Evolutionary conservation across 2,329 filamentous ascomycete species (phyloP), one percentile per base, ranked within the genome.

Genomic region (Seiridium unicorne): DNA sequence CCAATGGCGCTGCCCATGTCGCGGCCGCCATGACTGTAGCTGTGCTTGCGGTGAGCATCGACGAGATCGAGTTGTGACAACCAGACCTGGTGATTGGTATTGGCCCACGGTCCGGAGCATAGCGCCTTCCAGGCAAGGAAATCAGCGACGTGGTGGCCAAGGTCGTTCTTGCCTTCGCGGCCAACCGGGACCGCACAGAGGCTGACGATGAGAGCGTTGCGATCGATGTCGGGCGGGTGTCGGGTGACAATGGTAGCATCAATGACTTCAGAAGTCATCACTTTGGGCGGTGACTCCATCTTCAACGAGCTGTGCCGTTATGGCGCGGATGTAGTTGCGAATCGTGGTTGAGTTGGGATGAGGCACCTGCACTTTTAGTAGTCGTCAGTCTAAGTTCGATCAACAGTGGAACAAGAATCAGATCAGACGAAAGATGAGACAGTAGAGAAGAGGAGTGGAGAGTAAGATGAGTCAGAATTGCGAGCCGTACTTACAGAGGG

Each of bases 101-200:
- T 56, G 3, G 62, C 62, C 3, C 64, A 51, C 11, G 62, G 62
- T 34, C 62, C 60, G 49, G 49, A 13, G n/a, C 72, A 58, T 7
- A 73, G 64, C 1, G 66, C 55, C 60, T 66, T 70, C 58, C 68
- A 70, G 5, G 70, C 70, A 2, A 73, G 55, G 55, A 71, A 72
- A 54, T 71, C 68, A 10, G 66, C 51, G 32, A 73, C 58, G 46
- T 72, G 68, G 66, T 67, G 71, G 13, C 70, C 71, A 6, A 69
- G 61, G 38, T 71, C 64, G 26, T 68, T 53, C 35, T 62, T 64
- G 35, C 60, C 66, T 10, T 68, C 65, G 46, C 62, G 61, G 0
- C 65, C 60, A 5, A 56, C n/a, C 5, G 71, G 64, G 0, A 73
- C 66, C 13, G 69, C 60, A 40, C 70, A 72, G 11, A 73, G 58